Conservation (phyloP, 331 rosid genomes). For the Cucumis variabilis region DNA sequence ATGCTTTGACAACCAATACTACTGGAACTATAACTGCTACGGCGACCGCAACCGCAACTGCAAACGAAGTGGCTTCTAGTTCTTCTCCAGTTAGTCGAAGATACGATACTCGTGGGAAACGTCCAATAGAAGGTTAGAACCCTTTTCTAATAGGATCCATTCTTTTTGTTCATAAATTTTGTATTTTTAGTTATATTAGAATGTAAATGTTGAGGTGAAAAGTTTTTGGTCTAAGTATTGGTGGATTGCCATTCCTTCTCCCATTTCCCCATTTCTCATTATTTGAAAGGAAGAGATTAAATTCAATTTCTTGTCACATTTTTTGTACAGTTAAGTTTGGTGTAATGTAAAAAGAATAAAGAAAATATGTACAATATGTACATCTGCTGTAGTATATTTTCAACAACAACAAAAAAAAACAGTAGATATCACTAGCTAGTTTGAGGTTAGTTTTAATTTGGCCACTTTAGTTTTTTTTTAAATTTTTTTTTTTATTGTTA, state of each 20-base stretch:
- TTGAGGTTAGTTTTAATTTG: not conserved
- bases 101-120: conserved; percentile 28
- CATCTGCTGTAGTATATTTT: not conserved
- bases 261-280: not conserved
- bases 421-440: not conserved
- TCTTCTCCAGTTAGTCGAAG: conserved; percentile 16
- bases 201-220: conserved; percentile 8
- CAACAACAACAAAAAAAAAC: too few species aligned
- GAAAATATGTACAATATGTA: not conserved
- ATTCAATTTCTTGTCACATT: not conserved
- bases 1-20: conserved; percentile 48
- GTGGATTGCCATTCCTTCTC: conserved; percentile 5
- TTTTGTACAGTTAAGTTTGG: conserved; percentile 1
- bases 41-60: conserved; percentile 22
- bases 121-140: conserved; percentile 21
- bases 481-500: too few species aligned
- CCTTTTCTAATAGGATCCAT: conserved; percentile 6
- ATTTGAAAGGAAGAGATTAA: not conserved
- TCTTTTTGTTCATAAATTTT: conserved; percentile 30
- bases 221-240: not conserved
- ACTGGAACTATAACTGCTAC: conserved; percentile 39
- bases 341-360: not conserved
- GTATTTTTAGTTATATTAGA: conserved; percentile 19
- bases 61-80: conserved; percentile 26
- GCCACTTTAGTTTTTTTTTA: too few species aligned